Evolutionary conservation across 2,329 filamentous ascomycete genomes (phyloP), one percentile per base, ranked within the genome.

Genomic region (Neocucurbitaria cava): DNA sequence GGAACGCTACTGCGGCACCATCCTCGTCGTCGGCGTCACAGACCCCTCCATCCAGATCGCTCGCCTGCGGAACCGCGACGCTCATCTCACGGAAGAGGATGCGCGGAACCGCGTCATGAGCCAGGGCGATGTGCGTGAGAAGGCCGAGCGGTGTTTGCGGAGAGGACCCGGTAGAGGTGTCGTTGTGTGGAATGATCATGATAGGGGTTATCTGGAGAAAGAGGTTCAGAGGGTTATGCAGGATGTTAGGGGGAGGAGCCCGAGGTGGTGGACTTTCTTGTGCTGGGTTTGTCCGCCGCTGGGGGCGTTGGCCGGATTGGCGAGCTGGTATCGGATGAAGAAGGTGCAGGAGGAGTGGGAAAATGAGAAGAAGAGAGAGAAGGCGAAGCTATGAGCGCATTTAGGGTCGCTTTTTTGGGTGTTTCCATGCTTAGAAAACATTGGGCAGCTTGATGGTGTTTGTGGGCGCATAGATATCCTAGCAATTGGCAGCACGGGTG

Each of bases 101-200:
- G 95, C 94, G 15, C 84, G 89, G 81, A 92, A 96, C 72, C 81
- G 95, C 17, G 92, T 99, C 5, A 80, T 83, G 59, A 96, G 92
- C 71, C 95, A 99, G 82, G 89, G 87, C 41, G 91, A 96, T 74
- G 90, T 97, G 56, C 82, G 87, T 61, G 85, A 90, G 66, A 98
- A 98, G 83, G 93, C 91, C 17, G 82, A 84, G 72, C 81, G 91
- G 72, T 91, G 88, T 56, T 81, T 89, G 76, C 86, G 84, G 42
- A 81, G 92, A 40, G 86, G 86, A 3, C 68, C 73, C 38, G 81
- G 79, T 6, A 83, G 82, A 43, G 94, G 93, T 0, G 83, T 92
- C 3, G 91, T 97, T 30, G 83, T 99, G 21, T 95, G 91, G 91
- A 99, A 99, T 77, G 94, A 98, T 77, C 86, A 85, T 2, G 86